A percentile compares a stretch with the other conserved stretches of the same genome.
Conservation (phyloP, 352 stramenopile genomes). For the Phytophthora sp. region DNA sequence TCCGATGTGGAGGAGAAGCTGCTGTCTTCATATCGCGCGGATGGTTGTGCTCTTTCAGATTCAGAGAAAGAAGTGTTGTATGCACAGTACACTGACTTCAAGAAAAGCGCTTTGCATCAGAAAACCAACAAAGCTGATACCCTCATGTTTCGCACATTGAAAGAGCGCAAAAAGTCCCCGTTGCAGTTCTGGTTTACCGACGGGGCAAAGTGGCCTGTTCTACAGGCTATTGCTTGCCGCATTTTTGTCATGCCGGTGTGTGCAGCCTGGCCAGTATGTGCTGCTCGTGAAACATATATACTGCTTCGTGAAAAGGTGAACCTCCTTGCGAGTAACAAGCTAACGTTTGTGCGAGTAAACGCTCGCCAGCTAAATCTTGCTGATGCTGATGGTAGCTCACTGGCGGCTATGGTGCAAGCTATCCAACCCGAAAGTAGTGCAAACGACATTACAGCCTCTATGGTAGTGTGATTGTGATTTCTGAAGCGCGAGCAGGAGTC, state of each 20-base stretch:
- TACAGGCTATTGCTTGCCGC: slow-evolving; percentile 50
- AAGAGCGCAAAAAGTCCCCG: slow-evolving; percentile 55
- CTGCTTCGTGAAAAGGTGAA: slow-evolving; percentile 20
- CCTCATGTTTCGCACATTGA: slow-evolving; percentile 48
- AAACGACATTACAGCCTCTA: slow-evolving; percentile 36
- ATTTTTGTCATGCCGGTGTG: slow-evolving; percentile 46
- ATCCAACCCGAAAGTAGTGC: slow-evolving; percentile 1
- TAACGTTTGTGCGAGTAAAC: slow-evolving; percentile 42
- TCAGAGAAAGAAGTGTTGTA: slow-evolving; percentile 47
- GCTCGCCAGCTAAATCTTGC: slow-evolving; percentile 24
- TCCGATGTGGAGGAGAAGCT: slow-evolving; percentile 40
- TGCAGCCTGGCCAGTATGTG: slow-evolving; percentile 7
- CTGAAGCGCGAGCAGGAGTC: too few relatives aligned
- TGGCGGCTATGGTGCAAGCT: slow-evolving; percentile 9
- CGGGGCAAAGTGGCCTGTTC: slow-evolving; percentile 48
- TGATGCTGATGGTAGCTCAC: slow-evolving; percentile 8
- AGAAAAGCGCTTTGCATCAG: slow-evolving; percentile 39
- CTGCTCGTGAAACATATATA: slow-evolving; percentile 4
- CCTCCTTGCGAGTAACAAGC: slow-evolving; percentile 27
- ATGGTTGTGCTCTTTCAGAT: slow-evolving; percentile 24
- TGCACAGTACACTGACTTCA: slow-evolving; percentile 55
- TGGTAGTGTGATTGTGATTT: slow-evolving; percentile 23
- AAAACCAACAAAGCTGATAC: slow-evolving; percentile 36
- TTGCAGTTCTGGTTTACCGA: slow-evolving; percentile 63
- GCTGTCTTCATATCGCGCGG: slow-evolving; percentile 22